Evolutionary conservation across 768 basidiomycete genomes (phyloP), one percentile per base, ranked within the genome.

Genomic region (Chalciporus sphaerocephalus): DNA sequence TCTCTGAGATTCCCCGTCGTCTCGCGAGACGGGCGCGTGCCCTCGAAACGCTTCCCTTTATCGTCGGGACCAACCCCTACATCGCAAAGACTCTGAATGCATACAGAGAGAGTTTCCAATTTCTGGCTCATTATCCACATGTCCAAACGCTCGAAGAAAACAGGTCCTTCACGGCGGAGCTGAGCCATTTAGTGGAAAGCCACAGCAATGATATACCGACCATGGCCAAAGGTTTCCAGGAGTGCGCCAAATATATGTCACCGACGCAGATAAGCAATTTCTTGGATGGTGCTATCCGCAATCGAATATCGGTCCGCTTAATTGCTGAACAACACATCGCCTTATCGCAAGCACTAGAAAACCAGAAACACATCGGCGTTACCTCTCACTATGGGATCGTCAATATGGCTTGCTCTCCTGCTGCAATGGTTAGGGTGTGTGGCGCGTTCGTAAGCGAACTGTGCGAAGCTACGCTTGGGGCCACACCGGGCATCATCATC

Each of bases 281-380:
- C 60, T 70, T 94, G 20, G 87, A 94, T 60, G 80, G 81, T 34
- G 83, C 88, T 32, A 92, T 94, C 55, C 82, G 83, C 21, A 92
- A 82, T 57, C 85, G 92, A 44, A 91, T 93, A 45, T 89, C 88
- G 30, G 81, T 93, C 22, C 83, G 92, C 25, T 71, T 94, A 45
- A 87, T 93, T 48, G 92, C 90, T 30, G 92, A 94, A 62, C 92
- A 94, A 57, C 92, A 94, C 61, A 87, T 94, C 28, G 81, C 88
- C 8, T 73, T 94, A 34, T 87, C 91, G 2, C 80, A 79, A 45
- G 83, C 82, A 2, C 60, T 91, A 47, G 68, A 74, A 37, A 66
- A 71, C 27, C 69, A 72, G 21, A 54, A 60, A 20, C 51, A 57
- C 13, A 17, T 51, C 1, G 55, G 48, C 8, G 54, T 63, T 25